Base-by-base conservation (phyloP, 148 eudicot species). In the Chenopodium suecicum region DNA sequence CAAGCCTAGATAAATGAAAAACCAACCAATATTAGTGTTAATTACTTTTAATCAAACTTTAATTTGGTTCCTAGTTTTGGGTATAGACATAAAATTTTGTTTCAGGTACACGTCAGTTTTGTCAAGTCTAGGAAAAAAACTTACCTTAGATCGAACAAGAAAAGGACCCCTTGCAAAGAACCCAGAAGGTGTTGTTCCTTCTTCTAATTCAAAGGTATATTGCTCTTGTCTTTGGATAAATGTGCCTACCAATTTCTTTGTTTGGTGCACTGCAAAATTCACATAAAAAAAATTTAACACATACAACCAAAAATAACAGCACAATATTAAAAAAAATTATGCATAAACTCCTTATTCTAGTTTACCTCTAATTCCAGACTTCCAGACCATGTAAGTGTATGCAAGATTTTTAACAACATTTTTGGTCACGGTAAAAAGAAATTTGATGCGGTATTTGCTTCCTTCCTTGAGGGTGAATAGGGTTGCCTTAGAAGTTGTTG, bases 401-500 rank as follows among this genome's bases (percentile, higher is more conserved):
- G 41, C 77, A 79, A 87, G 86, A 77, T 84, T 73, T 32, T 78
- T 68, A 63, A 85, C 81, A 48, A 34, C 37, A 68, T 58, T 73
- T 27, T 75, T 75, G 0, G 85, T 73, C 23, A 84, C 89, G 10
- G 78, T 78, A 20, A 87, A 77, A 41, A 71, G 77, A 52, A 84
- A 84, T 52, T 73, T 87, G 66, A 80, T 80, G 1, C 85, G 89
- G 37, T 84, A 85, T 75, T 82, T 82, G 65, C 82, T 64, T 17
- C 87, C 89, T 84, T 87, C 85, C 46, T 87, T 87, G 70, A 87
- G 89, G 13, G 85, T 84, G 67, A 87, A 87, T 10, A 87, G 76
- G 0, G 87, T 84, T 60, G 77, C 74, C 75, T 82, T 82, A 0
- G 89, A 73, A 7, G 82, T 87, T 50, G 89, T 84, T 3, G 79